Evolutionary conservation across 202 grass and related monocot species (phyloP), one percentile per base, ranked within the genome.

Genomic region (Hordeum pubiflorum): DNA sequence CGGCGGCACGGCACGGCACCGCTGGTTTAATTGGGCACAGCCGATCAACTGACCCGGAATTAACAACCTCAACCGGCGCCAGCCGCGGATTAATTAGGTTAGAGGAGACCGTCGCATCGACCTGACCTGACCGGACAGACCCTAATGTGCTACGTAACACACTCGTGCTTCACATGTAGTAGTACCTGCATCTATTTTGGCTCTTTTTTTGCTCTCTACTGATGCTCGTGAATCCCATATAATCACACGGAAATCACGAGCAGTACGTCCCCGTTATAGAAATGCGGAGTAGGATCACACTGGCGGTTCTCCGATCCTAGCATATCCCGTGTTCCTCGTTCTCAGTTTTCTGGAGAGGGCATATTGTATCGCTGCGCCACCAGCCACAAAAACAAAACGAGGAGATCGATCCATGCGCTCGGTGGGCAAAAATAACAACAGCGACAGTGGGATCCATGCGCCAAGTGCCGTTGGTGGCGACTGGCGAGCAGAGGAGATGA

Each of bases 261-360:
- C 74, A 26, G 2, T 0, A 54, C 17, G 17, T n/a, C 6, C 46
- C 50, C 48, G 50, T 54, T 54, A 54, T 54, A 54, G 6, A 54
- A 54, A n/a, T 0, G 50, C 50, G 3, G 50, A n/a, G 50, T 7
- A n/a, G 17, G 17, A 8, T n/a, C 17, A 2, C 50, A 11, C 5
- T 17, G 14, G 46, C 46, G 46, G 46, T 17, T 50, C 6, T 50
- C 14, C 46, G 2, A 7, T 36, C 34, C 34, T 36, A 7, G 34
- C 13, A 9, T 18, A 48, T 69, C 54, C 76, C 62, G 70, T 75
- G 86, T 54, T 75, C 6, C 21, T 55, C 70, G 58, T 82, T 82
- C 29, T 12, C 40, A 5, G 2, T 27, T 33, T 6, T 22, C 17
- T 69, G 6, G 2, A 23, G 10, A 15, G 10, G 1, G 5, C 66